Base-by-base conservation (phyloP, 139 green algal genomes). In the Picochlorum sp. region DNA sequence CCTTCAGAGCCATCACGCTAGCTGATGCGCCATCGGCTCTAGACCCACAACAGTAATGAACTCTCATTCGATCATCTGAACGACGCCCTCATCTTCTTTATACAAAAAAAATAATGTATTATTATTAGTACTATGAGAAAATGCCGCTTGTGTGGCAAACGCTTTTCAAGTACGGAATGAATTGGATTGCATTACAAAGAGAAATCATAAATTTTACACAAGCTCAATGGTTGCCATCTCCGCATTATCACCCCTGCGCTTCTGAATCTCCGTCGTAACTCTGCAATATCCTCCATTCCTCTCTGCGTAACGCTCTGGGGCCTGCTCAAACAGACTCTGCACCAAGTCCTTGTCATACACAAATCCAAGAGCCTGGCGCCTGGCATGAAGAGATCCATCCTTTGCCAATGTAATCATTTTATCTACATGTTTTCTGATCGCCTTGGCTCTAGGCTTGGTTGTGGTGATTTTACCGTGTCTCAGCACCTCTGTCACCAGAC, bases 361-460 rank as follows among this genome's bases (percentile, higher is more conserved):
- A 70, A 90, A 98, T 6, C 66, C 81, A 54, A 95, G 69, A 3
- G 90, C 92, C 81, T 94, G 77, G 4, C 88, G 77, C 26, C 84
- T 75, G 3, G 88, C 77, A 68, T 95, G 92, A 45, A 97, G 76
- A 28, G 69, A 81, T 38, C 88, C 90, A 24, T 87, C 75, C 86
- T 98, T 98, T 38, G 92, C 92, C 56, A 98, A 80, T n/a, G 79
- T 88, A 60, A 99, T 98, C 83, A 99, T 97, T 66, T 97, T 89
- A 75, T 99, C 94, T 24, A 97, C 93, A 57, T 88, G 87, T 65
- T 91, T 91, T 28, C 89, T 79, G 50, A 97, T 90, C 10, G 92
- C 94, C 78, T 96, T 97, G 54, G 94, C 94, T 61, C 83, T 81
- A 7, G 86, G 67, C 88, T 89, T 95, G 15, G 93, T 98, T 31